A percentile compares a stretch with the other conserved stretches of the same genome.
phyloP scores from a whole-genome alignment of 2,329 filamentous ascomycete species.

The Alternaria atra region DNA sequence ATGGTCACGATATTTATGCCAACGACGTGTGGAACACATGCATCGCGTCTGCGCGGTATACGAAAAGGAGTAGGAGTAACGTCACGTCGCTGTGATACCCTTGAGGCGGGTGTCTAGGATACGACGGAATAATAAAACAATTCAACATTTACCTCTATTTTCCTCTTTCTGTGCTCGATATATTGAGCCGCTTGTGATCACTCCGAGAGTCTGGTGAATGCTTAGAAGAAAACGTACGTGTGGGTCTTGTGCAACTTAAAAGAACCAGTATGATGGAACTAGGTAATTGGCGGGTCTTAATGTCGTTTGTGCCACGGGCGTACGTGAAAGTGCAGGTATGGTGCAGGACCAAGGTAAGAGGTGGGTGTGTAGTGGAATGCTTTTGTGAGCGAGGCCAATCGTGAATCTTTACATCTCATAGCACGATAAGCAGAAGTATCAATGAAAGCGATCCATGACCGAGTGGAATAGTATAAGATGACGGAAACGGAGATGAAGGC shows the following conservation, averaged over 20 bases:
- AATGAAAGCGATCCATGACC: too few relatives aligned
- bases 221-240: not conserved
- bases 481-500: not conserved
- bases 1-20: constrained; percentile 12
- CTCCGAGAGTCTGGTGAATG: not conserved
- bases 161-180: not conserved
- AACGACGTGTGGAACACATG: not conserved
- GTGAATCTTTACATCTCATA: too few relatives aligned
- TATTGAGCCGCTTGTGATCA: not conserved
- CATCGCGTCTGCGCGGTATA: constrained; percentile 11
- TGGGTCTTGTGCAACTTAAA: not conserved
- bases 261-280: not conserved
- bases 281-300: too few relatives aligned
- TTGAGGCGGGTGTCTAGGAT: constrained; percentile 22
- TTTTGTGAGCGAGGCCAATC: too few relatives aligned
- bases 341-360: too few relatives aligned
- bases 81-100: constrained; percentile 26
- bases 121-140: constrained; percentile 17
- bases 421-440: too few relatives aligned
- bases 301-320: too few relatives aligned
- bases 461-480: not conserved
- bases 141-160: not conserved
- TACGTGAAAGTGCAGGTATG: too few relatives aligned
- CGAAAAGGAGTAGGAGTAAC: constrained; percentile 7
- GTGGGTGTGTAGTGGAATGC: too few relatives aligned